A percentile compares a stretch with the other conserved stretches of the same genome.
Conservation (phyloP, 495 filamentous ascomycete species). For the Penicillium malachiteum region DNA sequence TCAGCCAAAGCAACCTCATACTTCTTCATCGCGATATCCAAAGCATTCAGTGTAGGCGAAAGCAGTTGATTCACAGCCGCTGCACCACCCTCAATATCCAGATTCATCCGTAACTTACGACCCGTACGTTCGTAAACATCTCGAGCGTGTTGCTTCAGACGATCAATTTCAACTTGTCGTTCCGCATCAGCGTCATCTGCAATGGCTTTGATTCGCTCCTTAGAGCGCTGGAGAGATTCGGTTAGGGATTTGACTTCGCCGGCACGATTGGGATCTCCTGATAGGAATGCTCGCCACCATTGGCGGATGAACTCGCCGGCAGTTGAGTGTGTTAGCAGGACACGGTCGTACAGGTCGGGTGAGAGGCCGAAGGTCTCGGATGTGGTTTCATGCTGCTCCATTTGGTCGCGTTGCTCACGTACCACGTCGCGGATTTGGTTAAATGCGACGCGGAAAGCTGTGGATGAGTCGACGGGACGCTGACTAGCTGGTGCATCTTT, state of each 20-base stretch:
- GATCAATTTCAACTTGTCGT: constrained; percentile 55
- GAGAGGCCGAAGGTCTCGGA: constrained; percentile 63
- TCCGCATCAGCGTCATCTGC: constrained; percentile 76
- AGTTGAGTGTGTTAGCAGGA: constrained; percentile 85
- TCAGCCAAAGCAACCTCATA: constrained; percentile 64
- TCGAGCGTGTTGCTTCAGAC: constrained; percentile 63
- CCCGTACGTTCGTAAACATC: constrained; percentile 68
- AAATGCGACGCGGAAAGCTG: constrained; percentile 37
- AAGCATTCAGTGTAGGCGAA: constrained; percentile 63
- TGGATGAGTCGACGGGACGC: constrained; percentile 36
- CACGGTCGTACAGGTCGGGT: constrained; percentile 62
- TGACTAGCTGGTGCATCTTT: constrained; percentile 40
- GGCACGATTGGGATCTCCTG: constrained; percentile 74
- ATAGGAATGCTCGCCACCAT: constrained; percentile 89
- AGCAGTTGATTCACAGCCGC: constrained; percentile 74
- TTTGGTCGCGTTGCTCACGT: constrained; percentile 42
- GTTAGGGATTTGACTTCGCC: constrained; percentile 72
- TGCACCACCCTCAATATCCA: constrained; percentile 69
- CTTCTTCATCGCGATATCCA: constrained; percentile 61
- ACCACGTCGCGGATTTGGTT: constrained; percentile 43
- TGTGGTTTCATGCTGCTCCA: constrained; percentile 23
- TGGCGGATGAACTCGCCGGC: constrained; percentile 93
- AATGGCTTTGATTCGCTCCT: constrained; percentile 79
- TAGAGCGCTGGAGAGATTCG: constrained; percentile 71
- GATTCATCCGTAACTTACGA: constrained; percentile 63